A percentile compares a stretch with the other conserved stretches of the same genome.
Conservation (phyloP, 805 yeast species). For the Blastobotrys chiropterorum region DNA sequence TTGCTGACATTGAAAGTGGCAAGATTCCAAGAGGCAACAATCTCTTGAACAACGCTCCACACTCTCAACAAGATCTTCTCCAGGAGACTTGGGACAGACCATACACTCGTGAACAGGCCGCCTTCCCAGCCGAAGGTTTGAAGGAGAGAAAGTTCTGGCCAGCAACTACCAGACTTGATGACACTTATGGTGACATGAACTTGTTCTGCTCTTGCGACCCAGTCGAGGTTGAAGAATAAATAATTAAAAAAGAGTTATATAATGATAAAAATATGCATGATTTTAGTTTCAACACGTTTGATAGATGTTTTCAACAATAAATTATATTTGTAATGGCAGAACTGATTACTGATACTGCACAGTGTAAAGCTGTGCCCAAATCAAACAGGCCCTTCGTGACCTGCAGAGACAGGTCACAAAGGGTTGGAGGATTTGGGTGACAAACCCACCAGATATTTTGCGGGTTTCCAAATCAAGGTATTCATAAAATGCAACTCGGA, state of each 20-base stretch:
- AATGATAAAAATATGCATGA: not conserved
- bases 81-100: slow-evolving; percentile 79
- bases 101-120: slow-evolving; percentile 89
- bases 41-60: slow-evolving; percentile 87
- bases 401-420: not conserved
- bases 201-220: slow-evolving; percentile 78
- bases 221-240: slow-evolving; percentile 15
- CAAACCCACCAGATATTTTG: not conserved
- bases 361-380: too few relatives aligned
- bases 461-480: not conserved
- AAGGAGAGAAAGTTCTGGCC: slow-evolving; percentile 89
- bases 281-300: not conserved
- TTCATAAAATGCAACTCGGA: too few relatives aligned
- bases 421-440: not conserved
- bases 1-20: slow-evolving; percentile 62
- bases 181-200: slow-evolving; percentile 89
- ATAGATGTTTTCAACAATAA: slow-evolving; percentile 2
- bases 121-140: slow-evolving; percentile 77
- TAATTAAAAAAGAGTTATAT: not conserved
- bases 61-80: slow-evolving; percentile 73
- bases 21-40: slow-evolving; percentile 43
- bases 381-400: not conserved
- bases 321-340: not conserved
- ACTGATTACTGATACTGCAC: not conserved
- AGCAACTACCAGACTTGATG: slow-evolving; percentile 85